Evolutionary conservation across 169 alveolate genomes (phyloP), one percentile per base, ranked within the genome.

Genomic region (Cryptosporidium baileyi): DNA sequence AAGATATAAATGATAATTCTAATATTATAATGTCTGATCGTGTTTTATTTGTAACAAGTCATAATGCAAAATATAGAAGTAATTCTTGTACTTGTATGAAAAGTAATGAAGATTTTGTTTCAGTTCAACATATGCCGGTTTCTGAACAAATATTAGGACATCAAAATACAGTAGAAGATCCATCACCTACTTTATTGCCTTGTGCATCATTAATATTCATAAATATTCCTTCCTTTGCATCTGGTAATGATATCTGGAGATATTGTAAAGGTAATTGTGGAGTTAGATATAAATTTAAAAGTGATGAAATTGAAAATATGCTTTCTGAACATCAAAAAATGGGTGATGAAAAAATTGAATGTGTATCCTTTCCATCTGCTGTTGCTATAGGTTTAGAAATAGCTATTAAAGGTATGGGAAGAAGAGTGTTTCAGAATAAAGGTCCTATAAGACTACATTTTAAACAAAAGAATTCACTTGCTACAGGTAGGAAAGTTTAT

Each of bases 201-300:
- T 79, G 92, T 22, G 91, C 88, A 4, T 88, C 93, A 6, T 60
- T 91, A 47, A 80, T 90, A 9, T 79, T 67, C 26, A 34, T 88
- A 22, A 91, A 91, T 44, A 90, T 91, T 24, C 93, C 93, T 1
- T 88, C 91, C n/a, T 89, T 89, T 74, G 89, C 92, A 5, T 90
- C 89, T 32, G 93, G 94, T n/a, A 61, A 65, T 52, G 93, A 91
- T 28, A 88, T 90, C 15, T 91, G 94, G 94, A 47, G 82, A 30
- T 74, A 74, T 41, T 74, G 85, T n/a, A 74, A 57, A 34, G 85
- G 82, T 2, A 79, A 79, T 40, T 81, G 61, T 34, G 89, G 82
- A 0, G 45, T 47, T 24, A 62, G 36, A 34, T 62, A 15, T 45
- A 63, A 81, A 26, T 59, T 60, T 13, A 47, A 62, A 49, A 45